phyloP scores from a whole-genome alignment of 768 basidiomycete species.

The Xerocomus spinulosus region DNA sequence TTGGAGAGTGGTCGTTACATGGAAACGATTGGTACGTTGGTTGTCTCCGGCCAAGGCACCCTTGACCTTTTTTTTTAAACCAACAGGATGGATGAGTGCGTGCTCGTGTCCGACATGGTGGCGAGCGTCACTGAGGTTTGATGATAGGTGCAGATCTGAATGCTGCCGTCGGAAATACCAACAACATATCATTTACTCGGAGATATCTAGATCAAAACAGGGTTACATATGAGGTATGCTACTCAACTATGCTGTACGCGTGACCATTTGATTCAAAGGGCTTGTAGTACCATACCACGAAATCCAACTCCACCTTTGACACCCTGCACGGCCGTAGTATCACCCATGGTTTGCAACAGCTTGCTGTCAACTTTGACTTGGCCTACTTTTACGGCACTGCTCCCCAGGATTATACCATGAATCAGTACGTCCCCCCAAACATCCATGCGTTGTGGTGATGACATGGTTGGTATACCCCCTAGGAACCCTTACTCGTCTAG shows the following conservation, averaged over 20 bases:
- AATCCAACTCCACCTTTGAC: slow-evolving; percentile 53
- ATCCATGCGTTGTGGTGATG: not conserved
- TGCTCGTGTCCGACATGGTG: not conserved
- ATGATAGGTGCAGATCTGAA: slow-evolving; percentile 46
- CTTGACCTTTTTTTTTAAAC: not conserved
- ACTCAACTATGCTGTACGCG: not conserved
- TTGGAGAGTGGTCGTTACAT: slow-evolving; percentile 86
- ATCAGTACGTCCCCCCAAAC: slow-evolving; percentile 38
- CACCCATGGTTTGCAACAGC: slow-evolving; percentile 47
- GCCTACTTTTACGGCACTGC: slow-evolving; percentile 61
- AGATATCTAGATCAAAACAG: slow-evolving; percentile 80
- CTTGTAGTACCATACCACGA: slow-evolving; percentile 61
- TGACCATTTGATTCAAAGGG: not conserved
- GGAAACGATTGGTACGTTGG: slow-evolving; percentile 75
- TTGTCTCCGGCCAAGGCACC: not conserved
- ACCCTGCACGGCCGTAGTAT: slow-evolving; percentile 51
- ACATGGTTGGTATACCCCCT: not conserved
- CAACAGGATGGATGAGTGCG: slow-evolving; percentile 59
- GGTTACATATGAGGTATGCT: slow-evolving; percentile 64
- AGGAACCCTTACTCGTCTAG: slow-evolving; percentile 63
- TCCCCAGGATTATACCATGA: slow-evolving; percentile 70
- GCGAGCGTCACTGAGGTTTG: not conserved
- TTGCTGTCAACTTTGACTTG: slow-evolving; percentile 60
- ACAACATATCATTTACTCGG: slow-evolving; percentile 59
- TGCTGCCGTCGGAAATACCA: slow-evolving; percentile 31